Percentiles rank a stretch among this genome's conserved stretches.
Conservation (phyloP, 2,329 filamentous ascomycete species). For the Didymella pinodella region DNA sequence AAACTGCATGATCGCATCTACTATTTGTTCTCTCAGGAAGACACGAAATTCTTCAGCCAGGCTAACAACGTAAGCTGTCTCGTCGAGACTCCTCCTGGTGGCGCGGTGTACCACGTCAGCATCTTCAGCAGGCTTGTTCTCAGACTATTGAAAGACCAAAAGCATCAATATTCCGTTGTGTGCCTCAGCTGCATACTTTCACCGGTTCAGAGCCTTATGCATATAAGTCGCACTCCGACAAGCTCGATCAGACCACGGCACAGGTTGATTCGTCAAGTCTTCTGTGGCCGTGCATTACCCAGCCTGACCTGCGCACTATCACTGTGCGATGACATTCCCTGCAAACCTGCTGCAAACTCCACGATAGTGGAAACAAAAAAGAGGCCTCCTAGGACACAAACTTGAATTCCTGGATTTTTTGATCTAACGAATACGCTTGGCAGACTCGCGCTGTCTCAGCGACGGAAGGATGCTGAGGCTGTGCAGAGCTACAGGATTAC, state of each 20-base stretch:
- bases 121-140: neutral
- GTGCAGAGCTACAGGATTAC: constrained; percentile 10
- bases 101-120: constrained; percentile 4
- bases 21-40: too few relatives aligned
- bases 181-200: constrained; percentile 4
- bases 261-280: neutral
- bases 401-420: neutral
- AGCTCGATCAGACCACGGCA: neutral
- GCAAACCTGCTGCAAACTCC: neutral
- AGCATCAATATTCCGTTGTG: neutral
- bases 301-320: neutral
- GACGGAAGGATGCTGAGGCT: constrained; percentile 15
- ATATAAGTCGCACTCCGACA: neutral
- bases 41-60: neutral
- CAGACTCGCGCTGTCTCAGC: neutral
- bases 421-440: constrained; percentile 1
- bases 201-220: neutral
- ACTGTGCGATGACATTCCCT: neutral
- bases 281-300: constrained; percentile 6
- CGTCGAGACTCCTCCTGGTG: neutral
- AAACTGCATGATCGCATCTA: neutral
- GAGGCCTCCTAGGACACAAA: neutral
- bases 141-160: neutral
- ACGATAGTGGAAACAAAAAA: neutral
- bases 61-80: neutral